Evolutionary conservation across 805 yeast genomes (phyloP).

Genomic region (Ogataea ganodermae): DNA sequence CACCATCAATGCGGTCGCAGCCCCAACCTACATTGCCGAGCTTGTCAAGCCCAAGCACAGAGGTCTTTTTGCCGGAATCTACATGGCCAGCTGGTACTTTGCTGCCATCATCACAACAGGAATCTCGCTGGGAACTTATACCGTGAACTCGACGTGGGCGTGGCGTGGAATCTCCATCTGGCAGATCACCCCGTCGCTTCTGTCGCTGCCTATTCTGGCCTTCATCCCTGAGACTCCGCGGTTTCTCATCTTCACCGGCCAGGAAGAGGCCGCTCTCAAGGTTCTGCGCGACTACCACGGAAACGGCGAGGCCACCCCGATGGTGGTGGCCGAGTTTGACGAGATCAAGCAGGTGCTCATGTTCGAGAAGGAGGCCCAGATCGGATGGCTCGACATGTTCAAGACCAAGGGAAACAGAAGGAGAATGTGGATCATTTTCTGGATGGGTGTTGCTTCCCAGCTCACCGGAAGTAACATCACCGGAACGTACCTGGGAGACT

Average conservation of each 20-base stretch:
- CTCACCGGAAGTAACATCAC: conserved; percentile 31
- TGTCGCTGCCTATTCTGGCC: conserved; percentile 22
- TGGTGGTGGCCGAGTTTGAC: conserved; percentile 25
- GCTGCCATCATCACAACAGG: conserved; percentile 34
- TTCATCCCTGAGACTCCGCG: conserved; percentile 39
- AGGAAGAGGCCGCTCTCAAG: conserved; percentile 31
- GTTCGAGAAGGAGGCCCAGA: conserved; percentile 24
- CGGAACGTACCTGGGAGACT: conserved; percentile 38
- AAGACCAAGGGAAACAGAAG: conserved; percentile 26
- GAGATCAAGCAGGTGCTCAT: conserved; percentile 28
- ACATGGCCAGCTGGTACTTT: conserved; percentile 33
- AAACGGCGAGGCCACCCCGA: conserved; percentile 21
- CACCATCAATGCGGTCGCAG: conserved; percentile 34
- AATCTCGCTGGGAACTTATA: conserved; percentile 33
- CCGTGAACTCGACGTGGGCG: conserved; percentile 30
- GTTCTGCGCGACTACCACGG: conserved; percentile 29
- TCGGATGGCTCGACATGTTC: conserved; percentile 29
- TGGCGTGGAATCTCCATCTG: conserved; percentile 35
- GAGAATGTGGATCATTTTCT: conserved; percentile 31
- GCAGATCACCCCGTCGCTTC: conserved; percentile 31
- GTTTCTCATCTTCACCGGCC: conserved; percentile 31
- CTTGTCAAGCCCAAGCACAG: conserved; percentile 34
- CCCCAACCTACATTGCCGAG: conserved; percentile 40
- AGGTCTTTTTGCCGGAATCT: conserved; percentile 32
- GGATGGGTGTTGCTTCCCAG: conserved; percentile 33